Evolutionary conservation across 768 basidiomycete genomes (phyloP).

Genomic region (Fibroporia radiculosa): DNA sequence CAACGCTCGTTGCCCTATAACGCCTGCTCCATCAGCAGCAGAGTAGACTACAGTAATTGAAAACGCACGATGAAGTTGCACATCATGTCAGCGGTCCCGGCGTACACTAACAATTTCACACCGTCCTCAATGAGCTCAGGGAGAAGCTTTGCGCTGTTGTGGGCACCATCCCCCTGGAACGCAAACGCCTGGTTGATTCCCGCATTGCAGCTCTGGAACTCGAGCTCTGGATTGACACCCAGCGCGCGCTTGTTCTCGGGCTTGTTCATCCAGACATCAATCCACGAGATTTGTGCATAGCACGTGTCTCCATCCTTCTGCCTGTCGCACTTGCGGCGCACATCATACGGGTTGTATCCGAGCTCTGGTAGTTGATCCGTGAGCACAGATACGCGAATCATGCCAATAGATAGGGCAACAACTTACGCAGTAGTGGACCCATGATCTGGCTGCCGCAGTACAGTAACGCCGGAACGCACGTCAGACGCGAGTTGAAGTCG

Average conservation of each 20-base stretch:
- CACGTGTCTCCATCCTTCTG: conserved; percentile 64
- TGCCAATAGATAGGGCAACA: not conserved
- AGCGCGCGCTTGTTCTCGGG: conserved; percentile 70
- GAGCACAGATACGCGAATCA: too few species aligned
- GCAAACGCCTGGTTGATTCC: conserved; percentile 76
- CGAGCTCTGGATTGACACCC: conserved; percentile 53
- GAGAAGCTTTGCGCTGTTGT: conserved; percentile 71
- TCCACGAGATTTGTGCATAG: conserved; percentile 77
- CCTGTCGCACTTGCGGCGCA: conserved; percentile 48
- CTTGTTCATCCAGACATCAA: conserved; percentile 84
- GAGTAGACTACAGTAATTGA: not conserved
- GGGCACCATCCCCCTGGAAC: conserved; percentile 80
- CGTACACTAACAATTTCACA: conserved; percentile 81
- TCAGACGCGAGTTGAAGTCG: conserved; percentile 32
- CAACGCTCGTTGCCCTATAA: conserved; percentile 78
- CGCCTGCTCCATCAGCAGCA: not conserved
- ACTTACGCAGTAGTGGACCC: conserved; percentile 62
- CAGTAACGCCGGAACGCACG: conserved; percentile 51
- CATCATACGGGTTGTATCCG: conserved; percentile 76
- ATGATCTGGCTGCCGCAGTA: conserved; percentile 78
- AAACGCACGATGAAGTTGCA: conserved; percentile 70
- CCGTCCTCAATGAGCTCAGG: conserved; percentile 79
- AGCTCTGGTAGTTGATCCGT: conserved; percentile 4
- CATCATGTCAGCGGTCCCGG: conserved; percentile 87
- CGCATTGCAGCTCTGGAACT: conserved; percentile 70